Evolutionary conservation across 371 early-diverging fungal species (phyloP), one percentile per base, ranked within the genome.

Genomic region (Nosema bombycis): DNA sequence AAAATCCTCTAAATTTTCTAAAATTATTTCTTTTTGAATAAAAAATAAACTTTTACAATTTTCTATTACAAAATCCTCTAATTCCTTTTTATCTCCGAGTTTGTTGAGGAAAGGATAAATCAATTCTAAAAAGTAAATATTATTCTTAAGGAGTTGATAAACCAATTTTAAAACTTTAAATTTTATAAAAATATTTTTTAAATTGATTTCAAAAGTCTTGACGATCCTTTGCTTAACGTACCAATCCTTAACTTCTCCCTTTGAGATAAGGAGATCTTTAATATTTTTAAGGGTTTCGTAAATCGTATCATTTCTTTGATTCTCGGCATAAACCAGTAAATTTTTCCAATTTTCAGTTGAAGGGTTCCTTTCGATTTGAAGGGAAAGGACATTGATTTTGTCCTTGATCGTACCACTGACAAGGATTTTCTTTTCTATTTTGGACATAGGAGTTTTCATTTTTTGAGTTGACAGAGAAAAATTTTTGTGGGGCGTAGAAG

Each of bases 271-370:
- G 28, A 83, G 46, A 18, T 83, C 80, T 54, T 61, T 69, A 23
- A 80, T 69, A 70, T 77, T 77, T 64, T 77, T 80, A 21, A 83
- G 54, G 0, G 36, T 64, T 4, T 72, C 18, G 69, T 74, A 80
- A 56, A 80, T 64, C 6, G 75, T 66, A 69, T 83, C 83, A 60
- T 83, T 76, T 54, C 80, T 70, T 38, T 83, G 77, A 23, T 80
- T 80, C 23, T 80, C 80, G 18, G 65, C 30, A 36, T 78, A 78
- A 30, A 30, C 29, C 36, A 83, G 62, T 2, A 83, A 55, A 14
- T 61, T 30, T 65, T 80, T 80, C 28, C 61, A 77, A 70, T 83
- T 78, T 38, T 70, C 58, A 4, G 37, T n/a, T 30, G 74, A 55
- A 29, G 78, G 78, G 36, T 78, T 77, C 32, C 74, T 70, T 2